A percentile compares a stretch with the other conserved stretches of the same genome.
These are phyloP conservation scores for Ilex aquifolium DNA, from an alignment of 257 asterid genomes.

Conservation along the genomic window DNA sequence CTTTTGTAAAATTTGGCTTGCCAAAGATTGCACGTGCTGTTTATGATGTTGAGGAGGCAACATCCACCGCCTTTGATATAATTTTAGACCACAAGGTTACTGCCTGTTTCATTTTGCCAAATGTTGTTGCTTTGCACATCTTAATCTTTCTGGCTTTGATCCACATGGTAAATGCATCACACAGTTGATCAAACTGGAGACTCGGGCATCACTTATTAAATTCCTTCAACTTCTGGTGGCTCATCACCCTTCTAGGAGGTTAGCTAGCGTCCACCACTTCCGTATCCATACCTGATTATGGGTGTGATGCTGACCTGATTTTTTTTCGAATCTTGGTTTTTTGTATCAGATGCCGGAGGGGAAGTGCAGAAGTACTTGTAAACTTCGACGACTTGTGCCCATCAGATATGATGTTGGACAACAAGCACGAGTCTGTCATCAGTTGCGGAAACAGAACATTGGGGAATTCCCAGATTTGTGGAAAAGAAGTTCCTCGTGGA, in stretches of 20 bases:
- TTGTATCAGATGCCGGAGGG: constrained; percentile 78
- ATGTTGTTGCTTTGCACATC: constrained; percentile 8
- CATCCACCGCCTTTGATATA: constrained; percentile 68
- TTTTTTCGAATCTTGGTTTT: constrained; percentile 13
- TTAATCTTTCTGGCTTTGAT: constrained; percentile 3
- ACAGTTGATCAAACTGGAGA: constrained; percentile 81
- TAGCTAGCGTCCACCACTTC: constrained; percentile 6
- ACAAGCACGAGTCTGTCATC: constrained; percentile 29
- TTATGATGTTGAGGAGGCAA: constrained; percentile 94
- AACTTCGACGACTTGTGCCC: constrained; percentile 62
- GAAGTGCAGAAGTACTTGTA: constrained; percentile 85
- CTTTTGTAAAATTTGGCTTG: constrained; percentile 17
- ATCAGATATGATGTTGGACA: constrained; percentile 23
- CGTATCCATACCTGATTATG: background rate
- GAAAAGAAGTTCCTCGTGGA: constrained; percentile 91
- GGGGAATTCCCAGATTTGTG: constrained; percentile 65
- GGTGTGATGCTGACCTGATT: constrained; percentile 10
- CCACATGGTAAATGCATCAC: background rate
- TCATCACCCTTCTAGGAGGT: constrained; percentile 97
- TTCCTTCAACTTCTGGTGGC: constrained; percentile 88
- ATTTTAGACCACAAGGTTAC: constrained; percentile 67
- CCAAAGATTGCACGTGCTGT: constrained; percentile 78
- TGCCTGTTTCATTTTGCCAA: background rate
- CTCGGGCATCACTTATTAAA: constrained; percentile 55
- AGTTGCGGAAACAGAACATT: constrained; percentile 33